Evolutionary conservation across 1,284 basidiomycete species (phyloP).

Genomic region (Kalmanozyma brasiliensis): DNA sequence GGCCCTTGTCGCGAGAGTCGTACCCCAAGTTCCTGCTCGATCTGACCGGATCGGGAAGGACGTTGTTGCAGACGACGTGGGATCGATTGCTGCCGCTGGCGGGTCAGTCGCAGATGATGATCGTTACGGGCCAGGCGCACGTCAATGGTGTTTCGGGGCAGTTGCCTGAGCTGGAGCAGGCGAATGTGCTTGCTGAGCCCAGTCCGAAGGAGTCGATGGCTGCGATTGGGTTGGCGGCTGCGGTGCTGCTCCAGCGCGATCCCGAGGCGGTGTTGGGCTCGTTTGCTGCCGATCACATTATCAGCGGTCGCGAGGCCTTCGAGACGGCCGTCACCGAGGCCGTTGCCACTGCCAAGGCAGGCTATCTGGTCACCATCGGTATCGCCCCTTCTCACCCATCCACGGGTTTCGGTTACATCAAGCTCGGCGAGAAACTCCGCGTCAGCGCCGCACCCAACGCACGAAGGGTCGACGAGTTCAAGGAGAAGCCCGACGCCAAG

Average conservation of each 20-base stretch:
- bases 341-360: slow-evolving; percentile 62
- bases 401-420: slow-evolving; percentile 68
- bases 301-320: slow-evolving; percentile 66
- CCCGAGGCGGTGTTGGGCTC: slow-evolving; percentile 66
- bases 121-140: slow-evolving; percentile 63
- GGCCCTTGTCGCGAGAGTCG: slow-evolving; percentile 63
- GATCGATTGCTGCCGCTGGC: slow-evolving; percentile 62
- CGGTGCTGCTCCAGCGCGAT: slow-evolving; percentile 61
- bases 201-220: slow-evolving; percentile 66
- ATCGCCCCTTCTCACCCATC: slow-evolving; percentile 67
- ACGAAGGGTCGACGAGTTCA: slow-evolving; percentile 65
- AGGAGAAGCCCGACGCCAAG: slow-evolving; percentile 68
- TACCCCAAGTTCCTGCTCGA: slow-evolving; percentile 67
- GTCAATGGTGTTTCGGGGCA: slow-evolving; percentile 58
- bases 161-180: slow-evolving; percentile 52
- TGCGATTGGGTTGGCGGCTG: slow-evolving; percentile 66
- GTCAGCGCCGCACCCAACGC: slow-evolving; percentile 63
- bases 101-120: slow-evolving; percentile 57
- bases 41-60: slow-evolving; percentile 61
- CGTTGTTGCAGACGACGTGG: slow-evolving; percentile 64
- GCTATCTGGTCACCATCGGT: slow-evolving; percentile 67
- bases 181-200: slow-evolving; percentile 65
- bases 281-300: slow-evolving; percentile 68
- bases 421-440: slow-evolving; percentile 62
- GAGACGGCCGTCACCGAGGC: slow-evolving; percentile 66